phyloP scores from a whole-genome alignment of 2,329 filamentous ascomycete genomes.

The Aspergillus novoparasiticus region DNA sequence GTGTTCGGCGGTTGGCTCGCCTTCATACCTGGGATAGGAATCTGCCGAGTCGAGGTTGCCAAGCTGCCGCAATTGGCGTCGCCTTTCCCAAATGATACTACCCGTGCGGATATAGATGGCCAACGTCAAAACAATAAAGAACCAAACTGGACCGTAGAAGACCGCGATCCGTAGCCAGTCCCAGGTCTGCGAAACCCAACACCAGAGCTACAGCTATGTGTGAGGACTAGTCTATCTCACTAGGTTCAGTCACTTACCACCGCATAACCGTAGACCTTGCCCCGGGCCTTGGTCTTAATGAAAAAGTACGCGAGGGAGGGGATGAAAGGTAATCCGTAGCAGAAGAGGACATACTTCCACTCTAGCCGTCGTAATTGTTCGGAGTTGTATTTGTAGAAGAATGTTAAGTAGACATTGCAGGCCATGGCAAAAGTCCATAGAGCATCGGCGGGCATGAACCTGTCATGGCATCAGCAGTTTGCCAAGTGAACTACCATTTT shows the following conservation, averaged over 20 bases:
- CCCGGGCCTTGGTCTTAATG: slow-evolving; percentile 54
- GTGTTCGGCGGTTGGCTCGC: background rate
- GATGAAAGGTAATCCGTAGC: slow-evolving; percentile 73
- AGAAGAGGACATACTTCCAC: slow-evolving; percentile 67
- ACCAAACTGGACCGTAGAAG: slow-evolving; percentile 64
- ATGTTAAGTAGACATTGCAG: slow-evolving; percentile 79
- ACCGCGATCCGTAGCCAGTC: slow-evolving; percentile 71
- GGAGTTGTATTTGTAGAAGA: slow-evolving; percentile 73
- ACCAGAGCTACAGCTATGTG: slow-evolving; percentile 67
- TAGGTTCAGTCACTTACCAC: slow-evolving; percentile 50
- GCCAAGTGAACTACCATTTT: background rate
- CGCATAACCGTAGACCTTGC: slow-evolving; percentile 72
- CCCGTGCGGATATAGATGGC: slow-evolving; percentile 45
- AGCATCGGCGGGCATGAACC: slow-evolving; percentile 77
- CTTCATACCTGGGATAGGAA: background rate
- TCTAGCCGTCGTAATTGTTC: slow-evolving; percentile 67
- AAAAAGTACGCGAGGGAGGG: slow-evolving; percentile 70
- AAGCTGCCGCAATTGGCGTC: slow-evolving; percentile 62
- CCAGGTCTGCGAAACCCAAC: slow-evolving; percentile 71
- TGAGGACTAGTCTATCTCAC: background rate
- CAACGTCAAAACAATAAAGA: slow-evolving; percentile 43
- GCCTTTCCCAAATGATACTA: slow-evolving; percentile 53
- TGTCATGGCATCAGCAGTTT: slow-evolving; percentile 34
- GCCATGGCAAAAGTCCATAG: slow-evolving; percentile 82
- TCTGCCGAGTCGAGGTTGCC: slow-evolving; percentile 45